Conservation (phyloP, 2,329 filamentous ascomycete species). For the Fusarium sp. region DNA sequence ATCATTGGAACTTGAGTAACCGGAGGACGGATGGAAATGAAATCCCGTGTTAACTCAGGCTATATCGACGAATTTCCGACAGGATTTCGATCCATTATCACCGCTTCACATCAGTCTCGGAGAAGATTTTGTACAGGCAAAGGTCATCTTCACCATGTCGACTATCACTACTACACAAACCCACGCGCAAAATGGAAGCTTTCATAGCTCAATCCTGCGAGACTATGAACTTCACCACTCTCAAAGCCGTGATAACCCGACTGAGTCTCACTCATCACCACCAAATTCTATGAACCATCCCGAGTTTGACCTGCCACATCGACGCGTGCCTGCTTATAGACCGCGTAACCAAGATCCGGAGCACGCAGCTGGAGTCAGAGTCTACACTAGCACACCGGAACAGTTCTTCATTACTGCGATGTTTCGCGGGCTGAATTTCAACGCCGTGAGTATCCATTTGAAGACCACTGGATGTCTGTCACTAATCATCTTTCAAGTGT, state of each 20-base stretch:
- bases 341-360: conserved; percentile 13
- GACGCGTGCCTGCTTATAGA: conserved; percentile 30
- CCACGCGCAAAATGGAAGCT: conserved; percentile 8
- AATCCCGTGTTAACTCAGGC: neutral
- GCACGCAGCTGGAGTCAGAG: conserved; percentile 16
- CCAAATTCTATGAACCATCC: neutral
- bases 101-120: neutral
- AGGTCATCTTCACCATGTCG: conserved; percentile 9
- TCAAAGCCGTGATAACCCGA: neutral
- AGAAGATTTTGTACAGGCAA: too few relatives aligned
- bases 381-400: conserved; percentile 24
- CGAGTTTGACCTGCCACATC: conserved; percentile 25
- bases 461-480: too few relatives aligned
- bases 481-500: neutral
- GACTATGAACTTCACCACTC: conserved; percentile 41
- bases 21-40: neutral
- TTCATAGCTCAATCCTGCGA: conserved; percentile 17
- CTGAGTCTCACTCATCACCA: neutral
- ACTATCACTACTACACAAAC: conserved; percentile 25
- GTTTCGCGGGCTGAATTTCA: conserved; percentile 25
- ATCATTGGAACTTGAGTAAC: neutral
- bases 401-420: conserved; percentile 25
- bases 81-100: neutral
- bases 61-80: too few relatives aligned
- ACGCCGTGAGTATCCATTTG: conserved; percentile 19